Base-by-base conservation (phyloP, 495 filamentous ascomycete species). In the Aspergillus bertholletiae region DNA sequence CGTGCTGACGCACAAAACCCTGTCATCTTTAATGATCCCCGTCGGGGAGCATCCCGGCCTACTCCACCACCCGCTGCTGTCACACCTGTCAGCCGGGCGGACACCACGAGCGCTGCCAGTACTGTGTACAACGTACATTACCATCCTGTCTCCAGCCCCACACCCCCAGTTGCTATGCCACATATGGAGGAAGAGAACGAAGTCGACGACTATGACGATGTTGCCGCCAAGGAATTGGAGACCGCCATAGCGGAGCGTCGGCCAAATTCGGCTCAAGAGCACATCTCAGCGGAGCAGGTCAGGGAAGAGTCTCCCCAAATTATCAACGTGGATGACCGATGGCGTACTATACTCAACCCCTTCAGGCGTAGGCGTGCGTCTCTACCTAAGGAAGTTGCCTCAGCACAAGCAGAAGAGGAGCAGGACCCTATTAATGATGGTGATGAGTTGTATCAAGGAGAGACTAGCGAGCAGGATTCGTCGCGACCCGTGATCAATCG, bases 51-150 rank as follows among this genome's bases (percentile, higher is more conserved):
- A 5, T 60, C 80, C 9, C 82, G 79, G 65, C 81, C 85, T 18
- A 80, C 84, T 22, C 82, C 82, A 24, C 88, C 88, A 2, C 76
- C 81, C 2, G 78, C 79, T n/a, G 78, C 79, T 46, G 77, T 81
- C 3, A 89, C 89, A 9, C 88, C 89, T 1, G 71, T 90, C 53
- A 92, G 88, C 61, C 80, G 88, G 51, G 82, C 84, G n/a, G 88
- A 95, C 58, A 89, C 87, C 2, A 81, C 84, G 15, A 88, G 86
- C 67, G 84, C 84, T 15, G 81, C 85, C 41, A 94, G 89, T 68
- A 96, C 92, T 3, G 82, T 94, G 13, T 96, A 96, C 60, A 84
- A 87, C 52, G 80, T 96, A 46, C 84, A 86, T 44, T 92, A 95
- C 63, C 88, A 93, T 56, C 81, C 88, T n/a, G 78, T 86, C 43